phyloP scores from a whole-genome alignment of 805 yeast species.

The Spencermartinsiella europaea region DNA sequence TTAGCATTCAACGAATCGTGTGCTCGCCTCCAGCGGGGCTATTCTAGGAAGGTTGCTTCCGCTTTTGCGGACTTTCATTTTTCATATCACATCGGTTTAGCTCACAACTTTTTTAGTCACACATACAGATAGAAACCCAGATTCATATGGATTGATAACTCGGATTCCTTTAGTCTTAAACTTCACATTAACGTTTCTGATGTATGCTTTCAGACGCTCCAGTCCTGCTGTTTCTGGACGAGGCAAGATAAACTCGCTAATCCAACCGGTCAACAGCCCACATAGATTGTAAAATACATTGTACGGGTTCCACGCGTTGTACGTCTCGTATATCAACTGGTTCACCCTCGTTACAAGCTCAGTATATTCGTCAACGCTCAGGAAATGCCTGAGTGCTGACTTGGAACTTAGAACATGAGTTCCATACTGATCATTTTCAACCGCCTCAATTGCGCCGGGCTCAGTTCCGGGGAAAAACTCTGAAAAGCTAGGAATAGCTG shows the following conservation, averaged over 20 bases:
- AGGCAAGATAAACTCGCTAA: slow-evolving; percentile 37
- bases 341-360: slow-evolving; percentile 45
- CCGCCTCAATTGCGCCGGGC: slow-evolving; percentile 19
- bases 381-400: slow-evolving; percentile 31
- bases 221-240: slow-evolving; percentile 32
- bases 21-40: too few species aligned
- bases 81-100: too few species aligned
- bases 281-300: slow-evolving; percentile 36
- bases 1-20: neutral
- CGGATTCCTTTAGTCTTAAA: slow-evolving; percentile 4
- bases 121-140: slow-evolving; percentile 19
- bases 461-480: slow-evolving; percentile 22
- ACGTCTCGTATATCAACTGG: slow-evolving; percentile 36
- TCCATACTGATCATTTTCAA: slow-evolving; percentile 1
- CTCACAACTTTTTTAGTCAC: too few species aligned
- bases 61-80: too few species aligned
- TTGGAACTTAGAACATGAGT: slow-evolving; percentile 24
- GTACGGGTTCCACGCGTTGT: slow-evolving; percentile 35
- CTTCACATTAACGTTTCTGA: slow-evolving; percentile 21
- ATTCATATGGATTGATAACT: slow-evolving; percentile 13
- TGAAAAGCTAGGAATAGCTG: slow-evolving; percentile 19
- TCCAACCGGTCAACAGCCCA: slow-evolving; percentile 39
- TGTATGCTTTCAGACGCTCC: slow-evolving; percentile 40
- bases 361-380: slow-evolving; percentile 37
- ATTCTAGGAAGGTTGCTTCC: too few species aligned